These are phyloP conservation scores for Nicotiana undulata DNA, from an alignment of 257 asterid species.

Conservation along the genomic window DNA sequence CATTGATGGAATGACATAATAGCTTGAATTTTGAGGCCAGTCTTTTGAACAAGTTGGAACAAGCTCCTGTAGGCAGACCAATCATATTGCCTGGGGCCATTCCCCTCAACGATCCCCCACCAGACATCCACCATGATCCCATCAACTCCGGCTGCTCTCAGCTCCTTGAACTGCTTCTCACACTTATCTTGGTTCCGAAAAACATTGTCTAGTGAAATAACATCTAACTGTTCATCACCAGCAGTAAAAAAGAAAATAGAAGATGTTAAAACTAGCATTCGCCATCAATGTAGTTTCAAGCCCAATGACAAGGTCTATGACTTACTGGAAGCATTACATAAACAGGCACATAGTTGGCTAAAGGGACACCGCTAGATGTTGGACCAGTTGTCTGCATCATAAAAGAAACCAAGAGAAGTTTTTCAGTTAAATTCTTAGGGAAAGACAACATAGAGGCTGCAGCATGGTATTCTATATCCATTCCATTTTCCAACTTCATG, in stretches of 20 bases:
- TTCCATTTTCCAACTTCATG: neutral
- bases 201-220: slow-evolving; percentile 46
- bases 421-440: neutral
- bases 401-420: neutral
- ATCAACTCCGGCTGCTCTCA: slow-evolving; percentile 53
- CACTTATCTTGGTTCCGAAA: slow-evolving; percentile 33
- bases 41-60: slow-evolving; percentile 43
- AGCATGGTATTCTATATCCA: neutral
- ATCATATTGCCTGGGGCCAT: slow-evolving; percentile 50
- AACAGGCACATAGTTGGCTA: slow-evolving; percentile 57
- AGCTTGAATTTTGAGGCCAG: slow-evolving; percentile 56
- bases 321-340: slow-evolving; percentile 73
- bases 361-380: slow-evolving; percentile 1
- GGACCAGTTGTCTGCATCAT: slow-evolving; percentile 21
- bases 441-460: neutral
- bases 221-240: slow-evolving; percentile 41
- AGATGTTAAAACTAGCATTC: neutral
- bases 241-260: neutral
- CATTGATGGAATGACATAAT: slow-evolving; percentile 94
- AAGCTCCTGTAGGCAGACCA: slow-evolving; percentile 65
- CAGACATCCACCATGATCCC: slow-evolving; percentile 94
- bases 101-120: slow-evolving; percentile 77
- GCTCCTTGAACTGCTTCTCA: slow-evolving; percentile 52
- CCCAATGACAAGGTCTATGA: neutral
- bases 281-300: neutral